Percentiles rank a stretch among this genome's conserved stretches.
Evolutionary conservation across 106 monocot genomes (phyloP).

Genomic region (Phalaenopsis equestris): DNA sequence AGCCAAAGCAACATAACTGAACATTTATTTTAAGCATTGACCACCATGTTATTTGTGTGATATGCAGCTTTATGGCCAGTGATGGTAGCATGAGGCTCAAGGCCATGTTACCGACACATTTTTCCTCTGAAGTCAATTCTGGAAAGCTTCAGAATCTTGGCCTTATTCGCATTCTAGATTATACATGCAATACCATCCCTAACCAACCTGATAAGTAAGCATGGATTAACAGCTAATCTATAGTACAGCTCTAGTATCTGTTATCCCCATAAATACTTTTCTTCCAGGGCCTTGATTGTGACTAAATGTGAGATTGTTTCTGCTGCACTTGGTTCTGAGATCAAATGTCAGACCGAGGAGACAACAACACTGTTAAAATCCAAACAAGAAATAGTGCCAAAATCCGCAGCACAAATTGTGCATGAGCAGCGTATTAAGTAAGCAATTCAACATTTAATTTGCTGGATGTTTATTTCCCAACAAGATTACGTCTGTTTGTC

Average conservation of each 20-base stretch:
- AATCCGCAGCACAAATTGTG: constrained; percentile 89
- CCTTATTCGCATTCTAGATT: constrained; percentile 69
- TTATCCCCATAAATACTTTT: neutral
- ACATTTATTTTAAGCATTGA: neutral
- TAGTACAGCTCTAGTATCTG: neutral
- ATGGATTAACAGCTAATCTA: neutral
- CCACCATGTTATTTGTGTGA: neutral
- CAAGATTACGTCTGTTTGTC: no score
- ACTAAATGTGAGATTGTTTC: constrained; percentile 75
- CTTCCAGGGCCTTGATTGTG: constrained; percentile 79
- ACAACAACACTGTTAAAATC: constrained; percentile 50
- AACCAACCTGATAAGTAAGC: constrained; percentile 73
- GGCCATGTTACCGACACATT: constrained; percentile 70
- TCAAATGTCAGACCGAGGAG: constrained; percentile 38
- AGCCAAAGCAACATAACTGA: neutral
- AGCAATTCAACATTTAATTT: constrained; percentile 13
- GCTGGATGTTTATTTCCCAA: neutral
- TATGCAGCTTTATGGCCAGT: constrained; percentile 79
- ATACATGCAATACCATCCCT: constrained; percentile 82
- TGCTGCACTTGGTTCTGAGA: constrained; percentile 53
- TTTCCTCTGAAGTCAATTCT: constrained; percentile 57
- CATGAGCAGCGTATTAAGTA: constrained; percentile 80
- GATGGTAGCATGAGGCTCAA: constrained; percentile 85
- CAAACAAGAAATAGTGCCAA: constrained; percentile 49
- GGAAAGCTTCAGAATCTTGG: constrained; percentile 88